These are phyloP conservation scores for Acacia acuminata DNA, from an alignment of 306 rosid genomes.

Conservation along the genomic window DNA sequence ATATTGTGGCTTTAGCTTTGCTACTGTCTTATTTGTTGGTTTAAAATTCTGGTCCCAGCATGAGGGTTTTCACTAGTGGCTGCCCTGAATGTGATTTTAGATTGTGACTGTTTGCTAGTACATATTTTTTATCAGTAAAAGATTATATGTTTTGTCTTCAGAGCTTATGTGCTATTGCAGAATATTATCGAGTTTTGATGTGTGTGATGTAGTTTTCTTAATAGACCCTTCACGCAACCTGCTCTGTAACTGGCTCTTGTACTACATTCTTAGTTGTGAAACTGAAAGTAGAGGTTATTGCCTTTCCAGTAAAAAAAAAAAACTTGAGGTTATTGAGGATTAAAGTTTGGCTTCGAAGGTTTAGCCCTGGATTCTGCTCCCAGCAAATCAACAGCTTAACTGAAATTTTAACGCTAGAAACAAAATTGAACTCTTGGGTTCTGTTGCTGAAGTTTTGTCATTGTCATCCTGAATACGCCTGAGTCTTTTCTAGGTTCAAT, in stretches of 20 bases:
- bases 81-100: conserved; percentile 83
- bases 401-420: neutral
- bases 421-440: neutral
- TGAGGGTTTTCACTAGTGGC: conserved; percentile 79
- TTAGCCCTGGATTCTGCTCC: neutral
- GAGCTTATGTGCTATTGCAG: no score
- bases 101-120: conserved; percentile 36
- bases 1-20: neutral
- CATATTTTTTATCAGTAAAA: neutral
- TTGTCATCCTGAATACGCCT: neutral
- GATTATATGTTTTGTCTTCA: no score
- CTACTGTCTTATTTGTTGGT: neutral
- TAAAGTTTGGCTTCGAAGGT: neutral
- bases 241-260: neutral
- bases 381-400: neutral
- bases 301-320: no score
- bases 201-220: no score
- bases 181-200: no score
- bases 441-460: neutral
- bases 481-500: neutral
- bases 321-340: neutral
- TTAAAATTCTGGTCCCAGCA: conserved; percentile 46
- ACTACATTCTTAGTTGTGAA: no score
- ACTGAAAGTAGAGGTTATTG: neutral
- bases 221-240: neutral